Evolutionary conservation across 306 rosid species (phyloP).

Genomic region (Quercus glauca): DNA sequence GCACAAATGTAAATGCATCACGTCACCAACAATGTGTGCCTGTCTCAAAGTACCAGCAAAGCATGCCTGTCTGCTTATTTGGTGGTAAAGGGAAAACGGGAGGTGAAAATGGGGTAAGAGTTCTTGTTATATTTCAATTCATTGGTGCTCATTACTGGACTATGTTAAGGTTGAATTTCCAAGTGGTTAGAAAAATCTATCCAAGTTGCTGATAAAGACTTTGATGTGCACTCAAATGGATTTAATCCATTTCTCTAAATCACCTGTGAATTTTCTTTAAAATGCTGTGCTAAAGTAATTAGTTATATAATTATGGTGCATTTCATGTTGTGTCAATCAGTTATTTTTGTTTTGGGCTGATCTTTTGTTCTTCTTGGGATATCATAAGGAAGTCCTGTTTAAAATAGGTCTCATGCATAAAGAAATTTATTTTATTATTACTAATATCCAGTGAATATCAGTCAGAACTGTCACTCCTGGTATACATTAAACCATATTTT

Average conservation of each 20-base stretch:
- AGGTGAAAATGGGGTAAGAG: constrained; percentile 42
- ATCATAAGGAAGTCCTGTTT: not conserved
- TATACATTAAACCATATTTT: not conserved
- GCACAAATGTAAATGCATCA: constrained; percentile 7
- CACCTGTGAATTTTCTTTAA: not conserved
- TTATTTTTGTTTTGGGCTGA: not conserved
- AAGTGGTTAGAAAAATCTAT: constrained; percentile 5
- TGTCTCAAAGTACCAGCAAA: constrained; percentile 24
- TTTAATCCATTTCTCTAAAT: not conserved
- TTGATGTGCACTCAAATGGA: not conserved
- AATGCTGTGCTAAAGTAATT: too few relatives aligned
- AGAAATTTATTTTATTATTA: not conserved
- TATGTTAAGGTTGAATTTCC: not conserved
- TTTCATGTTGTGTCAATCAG: not conserved
- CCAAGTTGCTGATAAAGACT: not conserved
- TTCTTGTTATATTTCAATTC: not conserved
- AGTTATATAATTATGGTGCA: not conserved
- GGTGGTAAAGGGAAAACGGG: constrained; percentile 55
- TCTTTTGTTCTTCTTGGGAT: not conserved
- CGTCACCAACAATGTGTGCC: constrained; percentile 28
- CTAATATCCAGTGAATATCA: not conserved
- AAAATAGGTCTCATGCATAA: not conserved
- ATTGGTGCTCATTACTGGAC: not conserved
- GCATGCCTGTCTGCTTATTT: constrained; percentile 46
- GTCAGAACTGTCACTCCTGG: not conserved